Conservation (phyloP, 495 filamentous ascomycete genomes). For the Trichocladium antarcticum region DNA sequence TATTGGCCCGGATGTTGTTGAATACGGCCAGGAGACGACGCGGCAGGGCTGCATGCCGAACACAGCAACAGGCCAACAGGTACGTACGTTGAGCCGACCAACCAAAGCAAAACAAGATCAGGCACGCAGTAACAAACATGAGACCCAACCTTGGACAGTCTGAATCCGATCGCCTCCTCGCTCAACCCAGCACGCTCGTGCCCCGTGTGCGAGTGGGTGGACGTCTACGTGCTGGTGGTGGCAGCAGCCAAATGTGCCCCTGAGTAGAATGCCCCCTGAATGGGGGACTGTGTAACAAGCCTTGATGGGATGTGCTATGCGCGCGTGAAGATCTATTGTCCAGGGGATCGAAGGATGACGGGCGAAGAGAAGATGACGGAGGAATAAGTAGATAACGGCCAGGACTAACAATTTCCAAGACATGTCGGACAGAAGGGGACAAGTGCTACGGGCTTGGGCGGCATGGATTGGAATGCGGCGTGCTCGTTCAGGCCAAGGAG, state of each 20-base stretch:
- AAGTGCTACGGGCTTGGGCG: neutral
- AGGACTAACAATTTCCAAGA: conserved; percentile 9
- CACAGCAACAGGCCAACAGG: neutral
- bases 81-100: conserved; percentile 10
- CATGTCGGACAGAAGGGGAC: conserved; percentile 2
- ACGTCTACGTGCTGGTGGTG: neutral
- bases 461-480: conserved; percentile 1
- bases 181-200: neutral
- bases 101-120: neutral
- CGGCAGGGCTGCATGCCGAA: conserved; percentile 7
- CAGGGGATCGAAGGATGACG: neutral
- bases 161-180: neutral
- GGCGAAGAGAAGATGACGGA: neutral
- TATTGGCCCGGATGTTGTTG: too few relatives aligned
- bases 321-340: neutral
- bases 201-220: conserved; percentile 1
- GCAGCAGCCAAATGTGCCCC: conserved; percentile 10
- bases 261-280: conserved; percentile 17
- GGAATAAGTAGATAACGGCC: conserved; percentile 7
- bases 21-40: neutral
- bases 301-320: conserved; percentile 7
- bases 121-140: neutral
- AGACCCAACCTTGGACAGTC: neutral
- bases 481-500: neutral
- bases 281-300: conserved; percentile 16